Conservation (phyloP, 1,284 basidiomycete genomes). For the Leccinum colubrinum region DNA sequence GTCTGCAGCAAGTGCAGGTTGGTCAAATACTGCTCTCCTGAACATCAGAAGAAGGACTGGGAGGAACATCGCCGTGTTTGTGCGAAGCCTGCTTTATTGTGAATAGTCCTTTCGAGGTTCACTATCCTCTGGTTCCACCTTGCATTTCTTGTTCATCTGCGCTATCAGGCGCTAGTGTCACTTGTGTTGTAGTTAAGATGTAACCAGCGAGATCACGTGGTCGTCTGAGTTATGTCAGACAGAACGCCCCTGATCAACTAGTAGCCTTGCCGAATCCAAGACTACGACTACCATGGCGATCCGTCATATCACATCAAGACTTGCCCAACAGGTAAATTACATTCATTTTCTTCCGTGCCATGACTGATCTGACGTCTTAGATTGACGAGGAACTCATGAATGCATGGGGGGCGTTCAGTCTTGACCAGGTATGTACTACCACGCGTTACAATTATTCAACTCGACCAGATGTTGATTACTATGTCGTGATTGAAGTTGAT, state of each 20-base stretch:
- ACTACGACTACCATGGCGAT: conserved; percentile 51
- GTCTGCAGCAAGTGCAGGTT: conserved; percentile 72
- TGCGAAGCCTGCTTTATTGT: conserved; percentile 37
- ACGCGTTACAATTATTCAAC: neutral
- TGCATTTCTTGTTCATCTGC: neutral
- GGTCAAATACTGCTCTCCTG: conserved; percentile 69
- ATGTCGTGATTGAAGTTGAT: conserved; percentile 64
- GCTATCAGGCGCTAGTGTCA: neutral
- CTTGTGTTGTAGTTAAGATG: conserved; percentile 3
- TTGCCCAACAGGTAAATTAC: conserved; percentile 73
- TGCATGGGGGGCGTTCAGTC: conserved; percentile 78
- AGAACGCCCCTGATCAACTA: neutral
- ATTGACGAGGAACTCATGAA: conserved; percentile 94
- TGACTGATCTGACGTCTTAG: conserved; percentile 37
- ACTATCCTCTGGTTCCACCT: neutral
- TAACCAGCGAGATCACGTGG: neutral
- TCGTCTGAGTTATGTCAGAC: neutral
- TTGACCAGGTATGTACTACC: conserved; percentile 69
- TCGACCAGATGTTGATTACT: neutral
- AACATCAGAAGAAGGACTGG: conserved; percentile 72
- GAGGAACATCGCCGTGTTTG: conserved; percentile 70
- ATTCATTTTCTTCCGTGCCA: neutral
- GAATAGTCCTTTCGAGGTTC: conserved; percentile 4
- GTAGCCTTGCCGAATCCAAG: conserved; percentile 3
- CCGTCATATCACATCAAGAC: conserved; percentile 72